Percentiles rank a stretch among this genome's conserved stretches.
These are phyloP conservation scores for Dendrobium nobile DNA, from an alignment of 106 monocot species.

Conservation along the genomic window DNA sequence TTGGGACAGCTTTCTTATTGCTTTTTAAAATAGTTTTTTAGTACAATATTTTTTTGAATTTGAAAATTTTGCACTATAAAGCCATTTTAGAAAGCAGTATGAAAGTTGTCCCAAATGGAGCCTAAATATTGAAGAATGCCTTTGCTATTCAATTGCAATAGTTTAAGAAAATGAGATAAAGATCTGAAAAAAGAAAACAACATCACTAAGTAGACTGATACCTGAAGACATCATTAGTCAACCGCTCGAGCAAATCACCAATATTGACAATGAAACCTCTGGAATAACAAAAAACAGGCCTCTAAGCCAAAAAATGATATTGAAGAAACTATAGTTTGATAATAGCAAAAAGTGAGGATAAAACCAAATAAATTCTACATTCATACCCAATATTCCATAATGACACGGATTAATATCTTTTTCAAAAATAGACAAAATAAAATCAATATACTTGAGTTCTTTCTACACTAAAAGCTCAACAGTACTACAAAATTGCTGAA, in stretches of 20 bases:
- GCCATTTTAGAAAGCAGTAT: no score
- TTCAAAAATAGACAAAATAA: neutral
- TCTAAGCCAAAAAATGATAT: neutral
- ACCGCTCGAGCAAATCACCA: conserved; percentile 94
- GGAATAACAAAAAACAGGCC: conserved; percentile 1
- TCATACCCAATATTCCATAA: neutral
- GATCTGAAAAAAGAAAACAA: neutral
- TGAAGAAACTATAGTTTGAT: no score
- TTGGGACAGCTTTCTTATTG: no score
- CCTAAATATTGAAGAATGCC: neutral
- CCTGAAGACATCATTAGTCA: conserved; percentile 93
- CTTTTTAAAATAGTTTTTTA: no score
- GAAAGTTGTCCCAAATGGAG: no score
- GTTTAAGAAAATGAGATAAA: neutral
- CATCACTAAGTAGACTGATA: conserved; percentile 3
- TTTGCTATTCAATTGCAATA: neutral
- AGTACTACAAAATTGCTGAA: neutral
- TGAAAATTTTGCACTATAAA: no score
- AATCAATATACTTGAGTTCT: no score
- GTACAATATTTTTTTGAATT: no score
- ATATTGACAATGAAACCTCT: conserved; percentile 91
- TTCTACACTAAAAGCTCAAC: neutral
- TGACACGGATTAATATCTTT: neutral
- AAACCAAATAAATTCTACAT: neutral
- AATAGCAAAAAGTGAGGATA: neutral